phyloP scores from a whole-genome alignment of 257 asterid genomes.

The Ilex aquifolium region DNA sequence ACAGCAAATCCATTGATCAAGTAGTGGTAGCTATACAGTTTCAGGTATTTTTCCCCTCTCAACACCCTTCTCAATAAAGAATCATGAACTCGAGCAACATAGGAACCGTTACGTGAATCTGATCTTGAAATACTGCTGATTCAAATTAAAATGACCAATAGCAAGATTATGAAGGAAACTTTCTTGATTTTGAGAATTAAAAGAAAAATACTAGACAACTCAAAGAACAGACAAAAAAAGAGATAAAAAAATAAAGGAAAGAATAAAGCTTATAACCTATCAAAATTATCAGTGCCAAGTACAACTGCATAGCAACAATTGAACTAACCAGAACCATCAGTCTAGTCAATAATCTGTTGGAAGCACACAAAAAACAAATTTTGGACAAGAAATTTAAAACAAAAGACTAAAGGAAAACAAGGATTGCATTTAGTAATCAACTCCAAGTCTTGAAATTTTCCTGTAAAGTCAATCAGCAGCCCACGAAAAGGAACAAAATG shows the following conservation, averaged over 20 bases:
- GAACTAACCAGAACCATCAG: no score
- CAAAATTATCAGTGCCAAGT: neutral
- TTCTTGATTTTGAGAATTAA: neutral
- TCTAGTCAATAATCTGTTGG: no score
- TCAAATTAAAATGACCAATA: conserved; percentile 9
- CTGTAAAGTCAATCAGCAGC: neutral
- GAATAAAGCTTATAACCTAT: neutral
- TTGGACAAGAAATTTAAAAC: no score
- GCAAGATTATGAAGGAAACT: neutral
- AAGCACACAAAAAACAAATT: no score
- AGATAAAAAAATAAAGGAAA: neutral
- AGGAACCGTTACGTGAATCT: conserved; percentile 26
- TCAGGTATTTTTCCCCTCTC: conserved; percentile 72
- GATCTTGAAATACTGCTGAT: conserved; percentile 57
- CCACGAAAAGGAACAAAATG: neutral
- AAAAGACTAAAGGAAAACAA: no score
- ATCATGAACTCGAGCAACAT: conserved; percentile 62
- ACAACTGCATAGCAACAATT: no score
- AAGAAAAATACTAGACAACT: neutral
- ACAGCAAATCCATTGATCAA: conserved; percentile 92
- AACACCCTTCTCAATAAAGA: conserved; percentile 54
- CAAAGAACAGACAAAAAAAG: neutral
- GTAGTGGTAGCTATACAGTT: conserved; percentile 90
- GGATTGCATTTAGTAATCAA: no score
- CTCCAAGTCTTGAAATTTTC: no score